phyloP scores from a whole-genome alignment of 345 rosid species.

The Salix dunnii region DNA sequence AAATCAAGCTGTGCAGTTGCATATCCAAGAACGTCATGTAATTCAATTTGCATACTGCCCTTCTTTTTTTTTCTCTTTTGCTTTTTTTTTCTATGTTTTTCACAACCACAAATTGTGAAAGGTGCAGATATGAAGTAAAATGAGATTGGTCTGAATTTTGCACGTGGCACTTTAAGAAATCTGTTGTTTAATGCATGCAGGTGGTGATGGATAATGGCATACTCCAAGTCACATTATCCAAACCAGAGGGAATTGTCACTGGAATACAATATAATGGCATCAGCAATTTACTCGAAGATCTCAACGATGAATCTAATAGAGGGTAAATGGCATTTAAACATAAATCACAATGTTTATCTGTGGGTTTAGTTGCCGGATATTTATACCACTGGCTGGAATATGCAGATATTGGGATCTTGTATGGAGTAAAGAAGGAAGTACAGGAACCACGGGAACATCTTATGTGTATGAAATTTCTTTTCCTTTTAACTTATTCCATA shows the following conservation, averaged over 20 bases:
- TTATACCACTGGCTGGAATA: neutral
- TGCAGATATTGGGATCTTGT: constrained; percentile 34
- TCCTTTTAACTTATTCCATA: no score
- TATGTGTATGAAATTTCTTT: constrained; percentile 1
- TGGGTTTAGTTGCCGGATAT: no score
- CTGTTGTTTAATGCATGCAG: constrained; percentile 11
- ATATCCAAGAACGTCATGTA: constrained; percentile 34
- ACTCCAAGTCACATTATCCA: constrained; percentile 21
- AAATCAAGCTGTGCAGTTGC: constrained; percentile 24
- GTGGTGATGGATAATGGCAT: constrained; percentile 34
- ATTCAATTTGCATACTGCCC: neutral
- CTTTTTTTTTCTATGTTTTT: neutral
- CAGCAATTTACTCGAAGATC: constrained; percentile 24
- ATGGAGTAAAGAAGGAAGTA: constrained; percentile 27
- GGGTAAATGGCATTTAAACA: constrained; percentile 11
- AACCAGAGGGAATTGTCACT: constrained; percentile 30
- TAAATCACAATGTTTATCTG: neutral
- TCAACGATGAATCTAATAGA: constrained; percentile 19
- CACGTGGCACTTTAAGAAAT: neutral
- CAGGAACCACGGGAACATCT: constrained; percentile 31
- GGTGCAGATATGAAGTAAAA: no score
- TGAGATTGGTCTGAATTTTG: no score
- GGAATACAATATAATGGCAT: constrained; percentile 21
- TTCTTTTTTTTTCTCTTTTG: neutral
- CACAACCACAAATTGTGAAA: neutral